Evolutionary conservation across 805 yeast genomes (phyloP).

Genomic region (Wickerhamomyces pijperi): DNA sequence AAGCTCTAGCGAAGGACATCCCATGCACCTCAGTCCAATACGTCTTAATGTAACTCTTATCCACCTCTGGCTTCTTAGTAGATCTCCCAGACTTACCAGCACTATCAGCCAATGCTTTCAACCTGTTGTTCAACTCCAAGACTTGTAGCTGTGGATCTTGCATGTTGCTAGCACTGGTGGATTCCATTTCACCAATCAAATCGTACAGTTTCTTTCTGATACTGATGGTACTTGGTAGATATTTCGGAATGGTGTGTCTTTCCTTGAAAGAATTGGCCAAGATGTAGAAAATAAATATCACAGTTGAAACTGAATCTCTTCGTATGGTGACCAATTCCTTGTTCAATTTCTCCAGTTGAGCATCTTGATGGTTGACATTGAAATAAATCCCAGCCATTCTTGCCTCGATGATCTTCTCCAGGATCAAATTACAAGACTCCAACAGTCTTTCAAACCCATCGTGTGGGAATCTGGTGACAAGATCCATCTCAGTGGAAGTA

Average conservation of each 20-base stretch:
- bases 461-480: slow-evolving; percentile 24
- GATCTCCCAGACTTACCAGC: neutral
- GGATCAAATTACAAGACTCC: slow-evolving; percentile 25
- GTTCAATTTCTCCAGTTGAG: slow-evolving; percentile 22
- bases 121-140: slow-evolving; percentile 5
- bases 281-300: slow-evolving; percentile 30
- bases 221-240: slow-evolving; percentile 32
- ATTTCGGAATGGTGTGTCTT: slow-evolving; percentile 27
- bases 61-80: slow-evolving; percentile 3
- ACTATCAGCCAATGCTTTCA: slow-evolving; percentile 3
- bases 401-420: slow-evolving; percentile 35
- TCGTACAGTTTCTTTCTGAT: slow-evolving; percentile 33
- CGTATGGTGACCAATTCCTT: slow-evolving; percentile 29
- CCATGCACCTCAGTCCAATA: slow-evolving; percentile 40
- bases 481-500: slow-evolving; percentile 26
- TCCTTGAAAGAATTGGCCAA: slow-evolving; percentile 31
- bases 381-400: slow-evolving; percentile 37
- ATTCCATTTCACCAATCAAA: slow-evolving; percentile 23
- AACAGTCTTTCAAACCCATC: slow-evolving; percentile 23
- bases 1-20: slow-evolving; percentile 36
- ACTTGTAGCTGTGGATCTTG: neutral
- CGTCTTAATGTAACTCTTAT: slow-evolving; percentile 14
- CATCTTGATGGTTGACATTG: slow-evolving; percentile 33
- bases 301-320: slow-evolving; percentile 37
- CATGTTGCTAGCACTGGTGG: neutral